phyloP scores from a whole-genome alignment of 2,329 filamentous ascomycete species.

The Akanthomyces uredinophilus region DNA sequence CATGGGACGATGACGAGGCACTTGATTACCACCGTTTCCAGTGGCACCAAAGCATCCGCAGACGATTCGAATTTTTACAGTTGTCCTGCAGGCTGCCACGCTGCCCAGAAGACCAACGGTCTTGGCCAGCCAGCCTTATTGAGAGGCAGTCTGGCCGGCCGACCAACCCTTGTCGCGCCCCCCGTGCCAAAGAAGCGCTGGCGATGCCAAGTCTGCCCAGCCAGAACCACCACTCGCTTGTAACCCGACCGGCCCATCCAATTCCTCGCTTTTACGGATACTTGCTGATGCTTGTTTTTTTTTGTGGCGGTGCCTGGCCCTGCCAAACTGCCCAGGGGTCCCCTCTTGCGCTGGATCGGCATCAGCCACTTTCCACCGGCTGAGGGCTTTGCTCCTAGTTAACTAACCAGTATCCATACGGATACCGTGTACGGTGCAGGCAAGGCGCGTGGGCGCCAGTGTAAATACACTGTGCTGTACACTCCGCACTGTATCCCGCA shows the following conservation, averaged over 20 bases:
- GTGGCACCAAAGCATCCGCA: not conserved
- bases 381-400: not conserved
- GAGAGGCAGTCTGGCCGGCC: not conserved
- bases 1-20: constrained; percentile 37
- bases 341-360: not conserved
- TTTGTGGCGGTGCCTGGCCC: constrained; percentile 6
- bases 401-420: too few species aligned
- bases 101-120: not conserved
- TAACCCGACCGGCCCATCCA: not conserved
- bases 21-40: constrained; percentile 12
- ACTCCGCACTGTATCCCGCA: not conserved
- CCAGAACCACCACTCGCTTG: not conserved
- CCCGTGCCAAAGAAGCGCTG: not conserved
- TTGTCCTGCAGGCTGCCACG: too few species aligned
- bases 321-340: not conserved
- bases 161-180: not conserved
- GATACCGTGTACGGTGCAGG: too few species aligned
- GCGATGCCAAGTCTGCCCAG: not conserved
- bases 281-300: constrained; percentile 20
- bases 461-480: not conserved
- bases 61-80: too few species aligned
- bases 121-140: not conserved
- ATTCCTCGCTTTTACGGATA: not conserved
- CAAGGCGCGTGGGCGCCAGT: too few species aligned
- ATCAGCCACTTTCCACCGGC: constrained; percentile 5